Conservation (phyloP, 1,284 basidiomycete species). For the Moesziomyces globuligerus region DNA sequence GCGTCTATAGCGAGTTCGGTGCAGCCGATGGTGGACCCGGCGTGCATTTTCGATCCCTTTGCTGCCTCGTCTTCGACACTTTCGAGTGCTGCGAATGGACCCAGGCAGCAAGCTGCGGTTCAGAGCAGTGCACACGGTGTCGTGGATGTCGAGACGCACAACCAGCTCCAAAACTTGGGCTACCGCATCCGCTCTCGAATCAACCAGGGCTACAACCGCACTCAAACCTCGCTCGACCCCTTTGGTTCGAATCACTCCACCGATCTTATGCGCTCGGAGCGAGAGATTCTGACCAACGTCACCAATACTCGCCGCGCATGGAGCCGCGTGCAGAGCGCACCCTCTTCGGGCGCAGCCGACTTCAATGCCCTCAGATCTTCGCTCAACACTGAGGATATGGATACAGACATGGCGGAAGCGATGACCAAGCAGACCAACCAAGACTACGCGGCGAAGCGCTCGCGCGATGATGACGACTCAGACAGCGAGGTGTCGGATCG, state of each 20-base stretch:
- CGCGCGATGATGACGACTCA: too few relatives aligned
- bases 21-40: too few relatives aligned
- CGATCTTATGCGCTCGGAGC: too few relatives aligned
- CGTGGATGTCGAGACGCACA: slow-evolving; percentile 17
- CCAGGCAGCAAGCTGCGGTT: too few relatives aligned
- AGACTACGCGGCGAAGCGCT: too few relatives aligned
- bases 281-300: slow-evolving; percentile 8
- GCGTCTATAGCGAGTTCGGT: background rate
- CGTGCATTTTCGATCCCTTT: too few relatives aligned
- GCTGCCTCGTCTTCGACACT: background rate
- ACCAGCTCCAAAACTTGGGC: slow-evolving; percentile 21
- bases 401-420: background rate
- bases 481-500: too few relatives aligned
- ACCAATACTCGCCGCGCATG: slow-evolving; percentile 4
- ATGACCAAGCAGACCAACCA: background rate
- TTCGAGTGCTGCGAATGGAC: background rate
- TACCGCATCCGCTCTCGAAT: slow-evolving; percentile 21
- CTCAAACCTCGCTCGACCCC: background rate
- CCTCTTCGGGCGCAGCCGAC: background rate
- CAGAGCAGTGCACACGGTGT: too few relatives aligned
- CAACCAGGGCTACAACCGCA: slow-evolving; percentile 25
- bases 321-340: slow-evolving; percentile 11
- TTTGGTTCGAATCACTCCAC: background rate
- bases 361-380: background rate
- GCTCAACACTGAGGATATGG: background rate